Evolutionary conservation across 306 rosid species (phyloP).

Genomic region (Castanospermum australe): DNA sequence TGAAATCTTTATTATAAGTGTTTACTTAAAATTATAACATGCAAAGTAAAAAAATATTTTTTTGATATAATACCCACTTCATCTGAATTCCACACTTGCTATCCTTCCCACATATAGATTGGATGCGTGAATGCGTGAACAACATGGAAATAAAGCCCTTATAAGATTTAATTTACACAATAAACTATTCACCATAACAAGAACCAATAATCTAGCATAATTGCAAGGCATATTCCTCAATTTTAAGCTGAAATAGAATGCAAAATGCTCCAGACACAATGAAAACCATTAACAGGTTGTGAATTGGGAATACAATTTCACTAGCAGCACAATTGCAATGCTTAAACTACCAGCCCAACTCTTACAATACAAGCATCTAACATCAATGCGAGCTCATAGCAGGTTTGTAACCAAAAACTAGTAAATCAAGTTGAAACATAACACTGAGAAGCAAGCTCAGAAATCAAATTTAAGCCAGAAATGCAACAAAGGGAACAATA

Average conservation of each 20-base stretch:
- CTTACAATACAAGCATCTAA: background rate
- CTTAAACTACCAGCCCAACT: background rate
- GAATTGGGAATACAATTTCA: background rate
- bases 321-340: background rate
- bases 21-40: background rate
- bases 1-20: no score
- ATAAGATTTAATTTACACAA: background rate
- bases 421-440: background rate
- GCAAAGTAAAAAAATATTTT: background rate
- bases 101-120: background rate
- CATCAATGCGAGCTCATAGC: background rate
- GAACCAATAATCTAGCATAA: background rate
- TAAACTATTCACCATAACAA: background rate
- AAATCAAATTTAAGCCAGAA: background rate
- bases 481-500: background rate
- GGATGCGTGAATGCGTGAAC: no score
- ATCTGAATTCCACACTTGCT: background rate
- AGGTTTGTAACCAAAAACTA: background rate
- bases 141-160: background rate
- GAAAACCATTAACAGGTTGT: background rate
- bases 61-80: background rate
- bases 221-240: background rate
- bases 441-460: no score
- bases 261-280: background rate
- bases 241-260: background rate